Conservation (phyloP, 495 filamentous ascomycete genomes). For the Tricharina praecox region DNA sequence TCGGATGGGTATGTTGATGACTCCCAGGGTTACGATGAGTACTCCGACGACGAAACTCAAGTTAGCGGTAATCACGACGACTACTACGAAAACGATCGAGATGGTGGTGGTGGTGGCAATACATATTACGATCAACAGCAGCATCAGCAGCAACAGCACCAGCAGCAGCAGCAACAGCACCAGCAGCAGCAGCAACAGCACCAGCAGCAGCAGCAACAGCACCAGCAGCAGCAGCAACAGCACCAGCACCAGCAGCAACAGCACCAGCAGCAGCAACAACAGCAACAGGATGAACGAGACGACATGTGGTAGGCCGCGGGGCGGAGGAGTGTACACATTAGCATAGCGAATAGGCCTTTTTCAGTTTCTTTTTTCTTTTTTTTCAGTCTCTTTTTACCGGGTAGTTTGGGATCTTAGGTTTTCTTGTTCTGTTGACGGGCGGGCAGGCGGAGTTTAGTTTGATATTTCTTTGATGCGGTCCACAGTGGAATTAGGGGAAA, state of each 20-base stretch:
- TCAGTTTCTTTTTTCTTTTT: slow-evolving; percentile 3
- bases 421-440: no score
- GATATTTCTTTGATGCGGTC: no score
- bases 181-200: slow-evolving; percentile 28
- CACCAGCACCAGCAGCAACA: slow-evolving; percentile 5
- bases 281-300: slow-evolving; percentile 5
- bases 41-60: slow-evolving; percentile 14
- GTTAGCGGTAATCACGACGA: slow-evolving; percentile 42
- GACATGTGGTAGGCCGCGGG: background rate
- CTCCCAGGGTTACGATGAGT: background rate
- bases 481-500: no score
- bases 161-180: no score
- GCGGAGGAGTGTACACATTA: background rate
- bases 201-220: slow-evolving; percentile 28
- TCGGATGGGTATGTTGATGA: slow-evolving; percentile 35
- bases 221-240: slow-evolving; percentile 3
- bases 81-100: slow-evolving; percentile 35
- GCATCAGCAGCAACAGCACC: no score
- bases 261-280: slow-evolving; percentile 5
- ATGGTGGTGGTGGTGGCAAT: no score
- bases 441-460: no score
- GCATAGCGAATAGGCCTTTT: background rate
- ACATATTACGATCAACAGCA: no score
- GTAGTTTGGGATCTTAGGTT: no score
- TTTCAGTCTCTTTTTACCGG: no score